Base-by-base conservation (phyloP, 2,329 filamentous ascomycete species). In the Fusarium caatingaense region DNA sequence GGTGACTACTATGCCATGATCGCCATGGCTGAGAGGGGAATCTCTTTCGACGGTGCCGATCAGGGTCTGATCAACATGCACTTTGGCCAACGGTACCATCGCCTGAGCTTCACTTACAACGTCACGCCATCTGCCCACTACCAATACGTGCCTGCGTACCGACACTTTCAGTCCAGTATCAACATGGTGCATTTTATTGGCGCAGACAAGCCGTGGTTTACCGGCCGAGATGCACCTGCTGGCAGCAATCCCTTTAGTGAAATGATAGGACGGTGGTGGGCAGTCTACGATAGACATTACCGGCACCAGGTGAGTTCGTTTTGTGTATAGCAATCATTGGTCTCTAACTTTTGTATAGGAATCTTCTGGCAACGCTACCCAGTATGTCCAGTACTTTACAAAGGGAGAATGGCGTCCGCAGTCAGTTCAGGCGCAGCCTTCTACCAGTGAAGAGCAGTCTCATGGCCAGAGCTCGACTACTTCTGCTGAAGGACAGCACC, bases 91-190 rank as follows among this genome's bases (percentile, higher is more conserved):
- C 88, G 87, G 65, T 97, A 91, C 88, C 91, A 98, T 80, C 90
- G 94, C 71, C 82, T 99, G 76, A 94, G 93, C 81, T 99, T 99
- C 81, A 91, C 91, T 53, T 99, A 98, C 85, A 99, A 99, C 79
- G 96, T 96, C 80, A 99, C 96, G 0, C 96, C 96, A 2, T 98
- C 93, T 68, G 94, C 92, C 25, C 94, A 97, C 79, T 99, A 99
- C 83, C 96, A 99, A 82, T 99, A 98, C 81, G 87, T 98, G 59
- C 96, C 96, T 15, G 96, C 96, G 55, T 99, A 97, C 81, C 89
- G 90, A 71, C 93, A 98, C 84, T 97, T 97, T 80, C 93, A 97
- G 81, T 92, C 92, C 49, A 92, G 89, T 73, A 97, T 99, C 75
- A 94, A 87, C 77, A 88, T 97, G 83, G 91, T 97, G 27, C 96